Base-by-base conservation (phyloP, 805 yeast genomes). In the Candida dajiaensis region DNA sequence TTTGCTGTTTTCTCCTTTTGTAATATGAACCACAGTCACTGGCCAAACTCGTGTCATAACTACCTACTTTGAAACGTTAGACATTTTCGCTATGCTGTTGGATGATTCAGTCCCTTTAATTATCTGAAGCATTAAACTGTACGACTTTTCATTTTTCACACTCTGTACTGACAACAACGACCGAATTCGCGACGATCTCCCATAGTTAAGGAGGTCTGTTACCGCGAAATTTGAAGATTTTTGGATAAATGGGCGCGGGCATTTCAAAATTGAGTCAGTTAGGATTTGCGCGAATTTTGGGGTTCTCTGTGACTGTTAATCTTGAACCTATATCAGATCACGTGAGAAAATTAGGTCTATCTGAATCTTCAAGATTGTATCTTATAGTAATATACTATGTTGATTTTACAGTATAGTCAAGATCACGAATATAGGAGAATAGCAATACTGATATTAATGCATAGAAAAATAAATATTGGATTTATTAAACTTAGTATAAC, bases 41-140 rank as follows among this genome's bases (percentile, higher is more conserved):
- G 12, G 16, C 19, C 22, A 13, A 5, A 18, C 11, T n/a, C 39
- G 7, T 33, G 37, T 36, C 39, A 36, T 19, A 8, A 12, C 23
- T 19, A 59, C 64, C 50, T 59, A 59, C 64, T 52, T 51, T 44
- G 65, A 61, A 47, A 57, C 62, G 65, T 58, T 61, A 52, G 65
- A 59, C 64, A 59, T 61, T 49, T 50, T 56, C 42, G 43, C 36
- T 33, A 28, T 38, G 39, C 44, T 41, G 21, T 20, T 15, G 23
- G 22, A 31, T 12, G 23, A 31, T 38, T 31, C 43, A 28, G 20
- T 33, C 18, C 18, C 18, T 33, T 9, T 12, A 33, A 18, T 33
- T 33, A 33, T 2, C 36, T 33, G 16, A 33, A 33, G 36, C 36
- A 15, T 33, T 4, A 33, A 33, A 33, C 12, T 18, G 18, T 33